These are phyloP conservation scores for Stromatinia cepivora DNA, from an alignment of 2,329 filamentous ascomycete species.

Conservation along the genomic window DNA sequence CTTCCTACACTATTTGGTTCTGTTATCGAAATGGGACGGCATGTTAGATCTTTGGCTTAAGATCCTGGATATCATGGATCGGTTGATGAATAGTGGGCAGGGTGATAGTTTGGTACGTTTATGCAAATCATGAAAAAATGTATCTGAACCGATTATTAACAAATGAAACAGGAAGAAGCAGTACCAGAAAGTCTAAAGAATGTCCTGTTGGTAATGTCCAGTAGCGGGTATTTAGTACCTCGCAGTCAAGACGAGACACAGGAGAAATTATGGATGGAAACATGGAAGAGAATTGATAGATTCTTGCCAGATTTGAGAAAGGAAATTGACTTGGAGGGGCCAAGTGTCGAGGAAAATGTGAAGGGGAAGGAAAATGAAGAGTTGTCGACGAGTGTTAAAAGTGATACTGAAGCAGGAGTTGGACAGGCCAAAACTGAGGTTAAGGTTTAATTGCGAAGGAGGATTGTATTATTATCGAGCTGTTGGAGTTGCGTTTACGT, in stretches of 20 bases:
- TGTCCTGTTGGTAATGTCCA: slow-evolving; percentile 91
- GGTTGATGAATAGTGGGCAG: slow-evolving; percentile 93
- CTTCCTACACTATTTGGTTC: slow-evolving; percentile 87
- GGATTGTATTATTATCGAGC: slow-evolving; percentile 12
- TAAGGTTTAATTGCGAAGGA: background rate
- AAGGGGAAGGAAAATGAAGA: background rate
- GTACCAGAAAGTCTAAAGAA: slow-evolving; percentile 96
- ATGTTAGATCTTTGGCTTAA: slow-evolving; percentile 90
- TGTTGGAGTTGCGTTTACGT: background rate
- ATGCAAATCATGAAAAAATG: background rate
- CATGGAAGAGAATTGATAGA: slow-evolving; percentile 64
- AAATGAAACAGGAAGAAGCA: slow-evolving; percentile 72
- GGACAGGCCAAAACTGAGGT: background rate
- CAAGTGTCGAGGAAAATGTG: background rate
- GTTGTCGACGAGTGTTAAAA: background rate
- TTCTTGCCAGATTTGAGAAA: slow-evolving; percentile 61
- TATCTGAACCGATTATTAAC: slow-evolving; percentile 24
- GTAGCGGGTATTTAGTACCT: slow-evolving; percentile 77
- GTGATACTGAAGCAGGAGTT: background rate
- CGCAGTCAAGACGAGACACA: slow-evolving; percentile 59
- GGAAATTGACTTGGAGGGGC: slow-evolving; percentile 55
- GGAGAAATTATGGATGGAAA: slow-evolving; percentile 61
- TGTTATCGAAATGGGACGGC: slow-evolving; percentile 80
- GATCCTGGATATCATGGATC: slow-evolving; percentile 92
- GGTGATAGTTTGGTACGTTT: slow-evolving; percentile 77